phyloP scores from a whole-genome alignment of 2,329 filamentous ascomycete genomes.

The Aspergillus sp. region DNA sequence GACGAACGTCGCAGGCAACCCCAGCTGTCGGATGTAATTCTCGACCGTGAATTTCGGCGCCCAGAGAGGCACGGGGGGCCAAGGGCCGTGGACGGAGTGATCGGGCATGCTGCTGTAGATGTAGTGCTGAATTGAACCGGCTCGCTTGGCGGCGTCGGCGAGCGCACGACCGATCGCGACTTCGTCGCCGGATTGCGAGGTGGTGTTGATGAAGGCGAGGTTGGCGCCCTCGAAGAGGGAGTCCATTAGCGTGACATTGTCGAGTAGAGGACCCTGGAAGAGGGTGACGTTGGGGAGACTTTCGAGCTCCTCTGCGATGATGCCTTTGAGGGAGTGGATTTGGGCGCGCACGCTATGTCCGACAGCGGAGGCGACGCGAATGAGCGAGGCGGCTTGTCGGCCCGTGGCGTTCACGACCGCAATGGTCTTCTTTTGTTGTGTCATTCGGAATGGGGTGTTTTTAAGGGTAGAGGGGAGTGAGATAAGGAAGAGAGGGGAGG shows the following conservation, averaged over 20 bases:
- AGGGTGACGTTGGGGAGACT: constrained; percentile 78
- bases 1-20: constrained; percentile 84
- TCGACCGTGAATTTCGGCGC: constrained; percentile 89
- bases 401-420: constrained; percentile 95
- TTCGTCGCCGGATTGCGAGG: constrained; percentile 88
- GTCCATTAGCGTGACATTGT: constrained; percentile 71
- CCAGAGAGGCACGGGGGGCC: constrained; percentile 88
- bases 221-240: constrained; percentile 81
- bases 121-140: constrained; percentile 77
- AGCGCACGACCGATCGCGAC: constrained; percentile 82
- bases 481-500: constrained; percentile 1
- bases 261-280: constrained; percentile 63
- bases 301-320: constrained; percentile 84
- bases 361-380: constrained; percentile 88
- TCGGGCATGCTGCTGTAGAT: constrained; percentile 98
- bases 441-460: constrained; percentile 30
- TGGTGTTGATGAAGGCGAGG: constrained; percentile 96
- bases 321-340: constrained; percentile 79
- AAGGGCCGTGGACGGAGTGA: constrained; percentile 76
- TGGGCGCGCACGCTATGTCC: constrained; percentile 93
- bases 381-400: constrained; percentile 91
- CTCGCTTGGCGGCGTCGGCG: constrained; percentile 83
- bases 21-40: constrained; percentile 80
- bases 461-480: constrained; percentile 4
- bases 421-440: constrained; percentile 68